Base-by-base conservation (phyloP, 305 asterid genomes). In the Plantago coronopus region DNA sequence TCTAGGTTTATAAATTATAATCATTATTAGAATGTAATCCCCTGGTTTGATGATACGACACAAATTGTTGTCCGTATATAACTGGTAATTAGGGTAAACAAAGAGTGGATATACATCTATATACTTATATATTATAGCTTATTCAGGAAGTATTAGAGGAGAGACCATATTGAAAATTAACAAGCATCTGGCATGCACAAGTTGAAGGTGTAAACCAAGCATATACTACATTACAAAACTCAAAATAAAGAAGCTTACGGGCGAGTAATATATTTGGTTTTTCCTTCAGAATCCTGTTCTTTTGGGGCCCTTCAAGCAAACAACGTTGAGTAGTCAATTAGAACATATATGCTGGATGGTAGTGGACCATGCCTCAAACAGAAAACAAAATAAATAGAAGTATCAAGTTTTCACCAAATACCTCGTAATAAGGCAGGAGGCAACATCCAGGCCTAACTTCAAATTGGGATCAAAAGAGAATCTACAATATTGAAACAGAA, bases 391-490 rank as follows among this genome's bases (percentile, higher is more conserved):
- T 49, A 14, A 31, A 20, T 50, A 48, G 59, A 59, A 38, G 60
- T 25, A 60, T 57, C 57, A 62, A 68, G 65, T 62, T 48, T n/a
- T 66, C 59, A 27, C 62, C 22, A 23, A 54, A 68, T 58, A 91
- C 98, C 98, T 84, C 3, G 95, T 91, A 63, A 91, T 67, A 59
- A 91, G 46, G 82, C 95, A 91, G 60, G 98, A 91, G 57, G 98
- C 96, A 72, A 88, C 85, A 84, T 86, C 82, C 71, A 91, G 96
- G 61, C 98, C 98, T 37, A 86, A 78, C 83, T 84, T 91, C 44
- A 38, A 55, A 64, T 75, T 71, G 43, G 98, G 93, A 70, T 91
- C 96, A 78, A 88, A 88, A 17, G 95, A 83, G 81, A 91, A 91
- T 83, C 98, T 91, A 78, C 48, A 69, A 80, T 55, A 25, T 62